phyloP scores from a whole-genome alignment of 2,329 filamentous ascomycete genomes.

The Gyromitra esculenta region DNA sequence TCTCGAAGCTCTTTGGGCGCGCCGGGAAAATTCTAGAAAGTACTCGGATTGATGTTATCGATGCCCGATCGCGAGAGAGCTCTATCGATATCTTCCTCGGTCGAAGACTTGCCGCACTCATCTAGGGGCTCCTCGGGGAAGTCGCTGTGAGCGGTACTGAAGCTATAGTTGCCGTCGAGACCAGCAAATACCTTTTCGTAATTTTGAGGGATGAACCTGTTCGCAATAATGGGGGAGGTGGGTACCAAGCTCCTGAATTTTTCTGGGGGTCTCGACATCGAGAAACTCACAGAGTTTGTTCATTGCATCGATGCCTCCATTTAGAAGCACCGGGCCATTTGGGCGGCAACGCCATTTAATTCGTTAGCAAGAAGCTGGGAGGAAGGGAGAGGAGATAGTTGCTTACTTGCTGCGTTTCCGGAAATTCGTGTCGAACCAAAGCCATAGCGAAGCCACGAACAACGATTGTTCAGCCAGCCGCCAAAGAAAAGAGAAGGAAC shows the following conservation, averaged over 20 bases:
- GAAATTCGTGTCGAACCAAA: not conserved
- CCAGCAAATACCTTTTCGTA: not conserved
- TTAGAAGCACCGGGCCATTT: not conserved
- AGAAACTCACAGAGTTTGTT: not conserved
- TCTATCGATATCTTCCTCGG: not conserved
- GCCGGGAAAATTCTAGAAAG: constrained; percentile 3
- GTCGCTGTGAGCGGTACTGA: not conserved
- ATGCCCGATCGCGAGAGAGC: not conserved
- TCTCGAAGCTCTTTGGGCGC: constrained; percentile 3
- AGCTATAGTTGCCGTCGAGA: not conserved
- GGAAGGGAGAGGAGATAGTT: not conserved
- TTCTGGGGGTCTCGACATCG: not conserved
- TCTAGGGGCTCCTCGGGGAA: not conserved
- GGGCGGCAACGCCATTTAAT: not conserved
- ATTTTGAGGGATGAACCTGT: not conserved
- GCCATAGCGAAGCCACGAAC: not conserved
- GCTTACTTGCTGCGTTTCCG: not conserved
- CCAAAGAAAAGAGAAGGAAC: not conserved
- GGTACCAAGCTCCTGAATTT: not conserved
- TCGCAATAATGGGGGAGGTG: not conserved
- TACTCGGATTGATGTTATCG: not conserved
- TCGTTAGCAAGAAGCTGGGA: not conserved
- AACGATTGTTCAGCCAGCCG: not conserved
- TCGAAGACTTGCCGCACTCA: not conserved
- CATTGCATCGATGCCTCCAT: not conserved